Base-by-base conservation (phyloP, 139 green algal species). In the Mychonastes homosphaera region DNA sequence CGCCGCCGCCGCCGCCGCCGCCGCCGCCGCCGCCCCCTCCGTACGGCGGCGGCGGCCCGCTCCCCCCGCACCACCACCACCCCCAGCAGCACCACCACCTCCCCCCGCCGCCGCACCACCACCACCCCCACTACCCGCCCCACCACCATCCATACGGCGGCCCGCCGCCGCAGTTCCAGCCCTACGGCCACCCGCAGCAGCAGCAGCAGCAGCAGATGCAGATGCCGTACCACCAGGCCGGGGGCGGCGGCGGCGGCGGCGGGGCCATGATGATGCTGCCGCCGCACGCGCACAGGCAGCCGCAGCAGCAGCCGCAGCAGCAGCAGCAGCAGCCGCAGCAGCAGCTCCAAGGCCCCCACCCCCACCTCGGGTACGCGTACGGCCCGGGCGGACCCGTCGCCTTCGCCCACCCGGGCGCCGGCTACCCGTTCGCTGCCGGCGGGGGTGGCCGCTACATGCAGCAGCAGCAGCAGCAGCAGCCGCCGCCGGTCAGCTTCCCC, bases 141-240 rank as follows among this genome's bases (percentile, higher is more conserved):
- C n/a, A n/a, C n/a, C n/a, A n/a, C n/a, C 5, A 36, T 15, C 29
- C 60, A 39, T 44, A 35, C 24, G 36, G n/a, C 36, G 34, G 10
- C 27, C 33, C 9, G 27, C 0, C 28, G 55, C 26, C 32, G 23
- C 5, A 16, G 16, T n/a, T 33, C 39, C 13, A 29, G 21, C 24
- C 19, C 38, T 53, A 27, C 29, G 34, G 32, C n/a, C n/a, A n/a
- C n/a, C n/a, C 30, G 35, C 51, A 57, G 10, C 28, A 57, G 51
- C 32, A 57, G 24, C 8, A 23, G 18, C 18, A 45, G 21, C 18
- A 44, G n/a, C 2, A 24, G 19, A 29, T 45, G 29, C 29, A 3
- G 29, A 29, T 44, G 4, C 34, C 16, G 13, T 16, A 50, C 21
- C 28, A 10, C 28, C 16, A 26, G 26, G 48, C 13, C 15, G 48